Base-by-base conservation (phyloP, 148 eudicot genomes). In the Diospyros lotus region DNA sequence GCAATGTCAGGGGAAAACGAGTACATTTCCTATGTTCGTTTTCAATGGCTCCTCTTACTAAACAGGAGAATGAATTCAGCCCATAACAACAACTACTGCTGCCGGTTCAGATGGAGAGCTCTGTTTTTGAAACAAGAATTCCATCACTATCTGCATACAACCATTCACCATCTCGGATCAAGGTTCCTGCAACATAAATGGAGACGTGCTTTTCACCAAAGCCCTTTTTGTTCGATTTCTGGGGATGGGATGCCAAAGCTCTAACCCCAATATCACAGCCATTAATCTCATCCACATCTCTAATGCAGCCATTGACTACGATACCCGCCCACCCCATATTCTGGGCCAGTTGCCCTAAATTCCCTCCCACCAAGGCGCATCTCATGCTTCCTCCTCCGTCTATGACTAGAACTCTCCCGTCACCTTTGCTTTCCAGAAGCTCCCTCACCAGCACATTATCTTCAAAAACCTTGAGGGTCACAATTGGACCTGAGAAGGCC, bases 141-240 rank as follows among this genome's bases (percentile, higher is more conserved):
- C 86, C 86, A 68, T 84, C 86, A 62, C 84, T 84, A 68, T 84
- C 86, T 12, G 86, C 86, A 41, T 84, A 84, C 79, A 84, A 79
- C 83, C 83, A 84, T 69, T 84, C 86, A 15, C 86, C 86, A 9
- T 78, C 79, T 3, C 55, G 53, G 53, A 84, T 77, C 69, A 81
- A 15, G 41, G 81, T 77, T 66, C 86, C 86, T 13, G 63, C 86
- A 68, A 84, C 39, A 28, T 81, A 72, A 28, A 84, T 15, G 2
- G 83, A 74, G 51, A 78, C 80, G 9, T 78, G 83, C 68, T 80
- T 84, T 63, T 84, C 86, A 2, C 84, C 86, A 48, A 43, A 12
- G 3, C 83, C 86, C 51, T 64, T 80, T 70, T 84, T 84, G 48
- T 72, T 66, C 38, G 86, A 78, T 64, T 84, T 84, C 63, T 66